These are phyloP conservation scores for Geotrichum bryndzae DNA, from an alignment of 1,139 yeast species.

Conservation along the genomic window DNA sequence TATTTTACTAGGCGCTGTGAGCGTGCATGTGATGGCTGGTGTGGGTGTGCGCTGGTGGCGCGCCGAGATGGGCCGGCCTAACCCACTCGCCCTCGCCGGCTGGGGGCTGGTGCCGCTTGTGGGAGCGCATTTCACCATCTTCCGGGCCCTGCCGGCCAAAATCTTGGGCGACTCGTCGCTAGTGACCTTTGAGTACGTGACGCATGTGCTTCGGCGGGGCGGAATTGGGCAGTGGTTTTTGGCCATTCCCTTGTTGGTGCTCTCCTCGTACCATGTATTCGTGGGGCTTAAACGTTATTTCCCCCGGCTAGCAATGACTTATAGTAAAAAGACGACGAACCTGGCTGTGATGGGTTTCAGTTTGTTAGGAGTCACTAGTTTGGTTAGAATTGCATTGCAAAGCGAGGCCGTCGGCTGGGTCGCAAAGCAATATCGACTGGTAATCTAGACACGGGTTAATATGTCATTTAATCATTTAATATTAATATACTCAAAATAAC, in stretches of 20 bases:
- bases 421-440: slow-evolving; percentile 20
- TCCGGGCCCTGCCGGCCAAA: slow-evolving; percentile 45
- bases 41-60: slow-evolving; percentile 43
- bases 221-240: slow-evolving; percentile 27
- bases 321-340: not conserved
- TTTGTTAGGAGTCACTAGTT: slow-evolving; percentile 18
- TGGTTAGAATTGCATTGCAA: slow-evolving; percentile 20
- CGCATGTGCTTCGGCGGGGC: slow-evolving; percentile 38
- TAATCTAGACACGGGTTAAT: slow-evolving; percentile 10
- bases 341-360: slow-evolving; percentile 7
- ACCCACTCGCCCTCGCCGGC: slow-evolving; percentile 58
- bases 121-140: slow-evolving; percentile 44
- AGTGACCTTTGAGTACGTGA: slow-evolving; percentile 49
- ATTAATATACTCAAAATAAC: not conserved
- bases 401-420: slow-evolving; percentile 25
- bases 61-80: slow-evolving; percentile 29
- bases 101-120: slow-evolving; percentile 46
- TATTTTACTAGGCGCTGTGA: slow-evolving; percentile 45
- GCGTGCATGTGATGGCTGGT: slow-evolving; percentile 52
- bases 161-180: slow-evolving; percentile 64
- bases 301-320: slow-evolving; percentile 6
- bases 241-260: slow-evolving; percentile 29
- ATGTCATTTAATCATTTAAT: not conserved
- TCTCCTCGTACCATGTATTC: slow-evolving; percentile 39
- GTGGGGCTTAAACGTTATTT: slow-evolving; percentile 40